Conservation (phyloP, 2,329 filamentous ascomycete species). For the Blastomyces silverae region DNA sequence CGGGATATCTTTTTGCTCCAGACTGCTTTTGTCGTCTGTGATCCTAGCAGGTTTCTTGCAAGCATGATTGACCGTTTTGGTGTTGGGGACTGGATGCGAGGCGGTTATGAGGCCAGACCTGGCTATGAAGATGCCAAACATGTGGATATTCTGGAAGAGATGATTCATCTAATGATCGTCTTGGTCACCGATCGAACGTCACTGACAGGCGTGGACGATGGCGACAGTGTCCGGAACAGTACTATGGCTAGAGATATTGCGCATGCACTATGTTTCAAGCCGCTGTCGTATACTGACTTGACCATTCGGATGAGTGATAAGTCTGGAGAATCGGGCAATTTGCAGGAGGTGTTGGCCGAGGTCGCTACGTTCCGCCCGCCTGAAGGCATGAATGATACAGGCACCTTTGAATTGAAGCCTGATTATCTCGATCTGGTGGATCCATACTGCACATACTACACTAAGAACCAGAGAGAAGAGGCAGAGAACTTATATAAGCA, state of each 20-base stretch:
- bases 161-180: constrained; percentile 87
- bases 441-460: constrained; percentile 93
- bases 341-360: constrained; percentile 73
- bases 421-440: constrained; percentile 84
- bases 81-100: constrained; percentile 78
- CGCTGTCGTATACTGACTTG: constrained; percentile 88
- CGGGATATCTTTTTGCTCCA: constrained; percentile 92
- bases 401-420: constrained; percentile 85
- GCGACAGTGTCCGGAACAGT: constrained; percentile 47
- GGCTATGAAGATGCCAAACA: constrained; percentile 82
- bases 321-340: constrained; percentile 80
- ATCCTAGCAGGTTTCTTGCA: constrained; percentile 74
- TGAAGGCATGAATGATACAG: constrained; percentile 84
- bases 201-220: constrained; percentile 43
- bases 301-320: constrained; percentile 79
- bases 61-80: constrained; percentile 89
- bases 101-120: constrained; percentile 65
- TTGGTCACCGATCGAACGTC: constrained; percentile 82
- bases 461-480: constrained; percentile 93
- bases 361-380: constrained; percentile 86
- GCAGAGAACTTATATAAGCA: constrained; percentile 83
- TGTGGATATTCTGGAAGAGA: constrained; percentile 89
- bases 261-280: constrained; percentile 93
- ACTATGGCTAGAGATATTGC: constrained; percentile 83
- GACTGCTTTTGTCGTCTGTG: constrained; percentile 78